Evolutionary conservation across 2,329 filamentous ascomycete species (phyloP), one percentile per base, ranked within the genome.

Genomic region (Aspergillus chevalieri): DNA sequence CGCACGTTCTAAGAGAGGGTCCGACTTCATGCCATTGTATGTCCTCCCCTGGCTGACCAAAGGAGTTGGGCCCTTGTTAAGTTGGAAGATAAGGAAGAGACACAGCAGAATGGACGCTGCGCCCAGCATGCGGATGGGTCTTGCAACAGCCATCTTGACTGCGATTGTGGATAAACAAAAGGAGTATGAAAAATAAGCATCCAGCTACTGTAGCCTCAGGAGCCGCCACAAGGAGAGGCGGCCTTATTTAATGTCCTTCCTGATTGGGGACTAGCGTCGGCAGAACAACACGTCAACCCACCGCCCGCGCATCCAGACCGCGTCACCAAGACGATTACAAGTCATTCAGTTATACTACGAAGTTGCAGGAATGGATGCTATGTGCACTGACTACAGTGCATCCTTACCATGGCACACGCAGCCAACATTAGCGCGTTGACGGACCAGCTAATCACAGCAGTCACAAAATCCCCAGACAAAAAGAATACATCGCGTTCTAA

Each of bases 1-100:
- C 87, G 67, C 77, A 95, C 91, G 83, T 71, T 96, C 90, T 63
- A 91, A 68, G 63, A 92, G 89, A 48, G 92, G 92, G 72, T 97
- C 92, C 52, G 82, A 80, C 58, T 86, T 82, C 72, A 86, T 83
- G 64, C 85, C 80, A 57, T 78, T 73, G 57, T 76, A 64, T 45
- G 64, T 72, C 67, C 73, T 55, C 56, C 71, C 68, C 57, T 70
- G 68, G 48, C 56, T 52, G 50, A 56, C 44, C 38, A 59, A 52
- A 44, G 53, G 51, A 51, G 60, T 55, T 19, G 80, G 75, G 7
- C 81, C 78, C 53, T 80, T 81, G 67, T 87, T 83, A 61, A 93
- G 76, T 64, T 88, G 85, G 58, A 87, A 85, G 57, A 94, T 71
- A 62, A 95, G 82, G 69, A 91, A 90, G 54, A 87, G 77, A 76